These are phyloP conservation scores for Candida chilensis DNA, from an alignment of 805 yeast species.

Conservation along the genomic window DNA sequence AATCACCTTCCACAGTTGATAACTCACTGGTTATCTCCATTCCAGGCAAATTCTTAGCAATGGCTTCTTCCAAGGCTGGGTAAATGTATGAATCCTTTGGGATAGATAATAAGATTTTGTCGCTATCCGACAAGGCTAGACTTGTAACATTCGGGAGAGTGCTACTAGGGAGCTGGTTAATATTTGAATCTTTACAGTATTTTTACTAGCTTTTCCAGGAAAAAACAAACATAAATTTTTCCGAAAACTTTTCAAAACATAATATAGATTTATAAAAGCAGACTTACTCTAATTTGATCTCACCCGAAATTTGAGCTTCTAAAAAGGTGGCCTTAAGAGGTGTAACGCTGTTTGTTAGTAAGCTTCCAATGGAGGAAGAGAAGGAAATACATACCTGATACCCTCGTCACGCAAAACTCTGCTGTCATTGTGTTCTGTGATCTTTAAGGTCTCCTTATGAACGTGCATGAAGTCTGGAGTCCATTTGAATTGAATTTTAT, in stretches of 20 bases:
- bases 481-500: slow-evolving; percentile 61
- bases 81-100: slow-evolving; percentile 28
- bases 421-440: slow-evolving; percentile 52
- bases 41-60: slow-evolving; percentile 19
- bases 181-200: too few relatives aligned
- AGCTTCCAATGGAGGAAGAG: slow-evolving; percentile 20
- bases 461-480: slow-evolving; percentile 70
- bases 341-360: slow-evolving; percentile 36
- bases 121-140: not conserved
- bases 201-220: not conserved
- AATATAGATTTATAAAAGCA: slow-evolving; percentile 3
- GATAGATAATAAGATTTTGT: slow-evolving; percentile 20
- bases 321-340: slow-evolving; percentile 67
- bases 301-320: slow-evolving; percentile 48
- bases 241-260: slow-evolving; percentile 1
- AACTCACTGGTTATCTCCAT: slow-evolving; percentile 16
- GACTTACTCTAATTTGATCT: slow-evolving; percentile 39
- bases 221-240: slow-evolving; percentile 1
- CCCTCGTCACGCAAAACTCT: slow-evolving; percentile 56
- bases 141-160: too few relatives aligned
- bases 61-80: slow-evolving; percentile 29
- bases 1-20: slow-evolving; percentile 8
- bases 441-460: slow-evolving; percentile 36
- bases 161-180: too few relatives aligned
- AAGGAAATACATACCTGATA: slow-evolving; percentile 29